These are phyloP conservation scores for Daedaleopsis nitida DNA, from an alignment of 768 basidiomycete species.

Conservation along the genomic window DNA sequence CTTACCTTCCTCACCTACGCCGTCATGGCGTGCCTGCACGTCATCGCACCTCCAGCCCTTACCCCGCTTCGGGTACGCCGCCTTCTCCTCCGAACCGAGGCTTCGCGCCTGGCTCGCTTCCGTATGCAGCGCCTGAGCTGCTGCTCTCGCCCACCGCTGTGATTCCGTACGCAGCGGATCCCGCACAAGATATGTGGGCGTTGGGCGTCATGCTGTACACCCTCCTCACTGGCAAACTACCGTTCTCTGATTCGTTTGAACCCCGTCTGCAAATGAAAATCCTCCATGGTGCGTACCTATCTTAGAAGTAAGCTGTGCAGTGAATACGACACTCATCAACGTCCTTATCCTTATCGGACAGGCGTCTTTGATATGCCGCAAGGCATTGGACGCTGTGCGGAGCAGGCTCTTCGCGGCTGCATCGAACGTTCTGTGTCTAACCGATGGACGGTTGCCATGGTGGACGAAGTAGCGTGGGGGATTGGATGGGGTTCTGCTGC, in stretches of 20 bases:
- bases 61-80: constrained; percentile 31
- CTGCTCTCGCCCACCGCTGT: constrained; percentile 58
- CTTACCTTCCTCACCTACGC: constrained; percentile 39
- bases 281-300: constrained; percentile 59
- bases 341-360: constrained; percentile 31
- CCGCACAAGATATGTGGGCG: constrained; percentile 96
- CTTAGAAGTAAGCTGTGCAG: background rate
- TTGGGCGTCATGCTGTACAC: constrained; percentile 88
- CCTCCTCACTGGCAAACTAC: constrained; percentile 81
- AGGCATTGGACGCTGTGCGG: constrained; percentile 60
- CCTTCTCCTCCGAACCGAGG: constrained; percentile 36
- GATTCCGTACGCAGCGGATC: constrained; percentile 45
- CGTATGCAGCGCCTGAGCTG: constrained; percentile 90
- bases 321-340: constrained; percentile 4
- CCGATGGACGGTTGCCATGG: constrained; percentile 81
- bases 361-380: constrained; percentile 64
- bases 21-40: constrained; percentile 44
- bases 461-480: constrained; percentile 81
- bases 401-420: constrained; percentile 78
- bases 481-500: constrained; percentile 65
- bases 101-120: constrained; percentile 82
- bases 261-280: constrained; percentile 93
- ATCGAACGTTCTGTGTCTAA: constrained; percentile 60
- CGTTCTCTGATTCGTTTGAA: constrained; percentile 89
- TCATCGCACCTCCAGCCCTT: constrained; percentile 49